Base-by-base conservation (phyloP, 768 basidiomycete species). In the Saitozyma podzolica region DNA sequence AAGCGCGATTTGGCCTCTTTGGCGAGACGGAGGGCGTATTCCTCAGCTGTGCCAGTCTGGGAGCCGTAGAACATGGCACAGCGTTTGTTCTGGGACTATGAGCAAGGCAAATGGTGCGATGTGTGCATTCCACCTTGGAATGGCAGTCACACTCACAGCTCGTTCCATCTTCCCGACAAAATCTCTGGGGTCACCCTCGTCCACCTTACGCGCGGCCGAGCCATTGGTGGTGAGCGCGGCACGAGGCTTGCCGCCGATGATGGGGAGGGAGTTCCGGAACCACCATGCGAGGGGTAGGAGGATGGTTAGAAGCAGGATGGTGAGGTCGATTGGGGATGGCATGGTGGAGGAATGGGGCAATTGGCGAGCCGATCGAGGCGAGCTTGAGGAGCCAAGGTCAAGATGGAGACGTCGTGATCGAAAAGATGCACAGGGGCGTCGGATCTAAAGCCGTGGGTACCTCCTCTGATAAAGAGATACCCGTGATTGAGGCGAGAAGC, bases 1-100 rank as follows among this genome's bases (percentile, higher is more conserved):
- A 91, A 99, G 76, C 95, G 92, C 64, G 90, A 85, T 81, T 99
- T 99, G 47, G 92, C 92, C 78, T 99, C 95, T 82, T 98, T 98
- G 13, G 95, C 95, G 9, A 99, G 85, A 79, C 96, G 90, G 69
- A 95, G 92, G 48, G 94, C 94, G 66, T 80, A 96, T 80, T 99
- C 95, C 80, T 98, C 96, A 2, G 95, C 95, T 14, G 95, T 99
- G 61, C 95, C 95, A 0, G 95, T 99, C 78, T 99, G 95, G 19
- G 95, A 97, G 61, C 95, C 95, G 76, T 96, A 99, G 79, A 99
- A 95, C 75, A 98, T 97, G 43, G 59, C 66, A 54, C 66, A 66
- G 39, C 69, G 65, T 63, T 68, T 73, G 50, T 64, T 64, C 67
- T 68, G 58, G 45, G n/a, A 47, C 13, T 11, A 17, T 47, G 11